A percentile compares a stretch with the other conserved stretches of the same genome.
These are phyloP conservation scores for Trichosporon sp. DNA, from an alignment of 1,284 basidiomycete species.

Conservation along the genomic window DNA sequence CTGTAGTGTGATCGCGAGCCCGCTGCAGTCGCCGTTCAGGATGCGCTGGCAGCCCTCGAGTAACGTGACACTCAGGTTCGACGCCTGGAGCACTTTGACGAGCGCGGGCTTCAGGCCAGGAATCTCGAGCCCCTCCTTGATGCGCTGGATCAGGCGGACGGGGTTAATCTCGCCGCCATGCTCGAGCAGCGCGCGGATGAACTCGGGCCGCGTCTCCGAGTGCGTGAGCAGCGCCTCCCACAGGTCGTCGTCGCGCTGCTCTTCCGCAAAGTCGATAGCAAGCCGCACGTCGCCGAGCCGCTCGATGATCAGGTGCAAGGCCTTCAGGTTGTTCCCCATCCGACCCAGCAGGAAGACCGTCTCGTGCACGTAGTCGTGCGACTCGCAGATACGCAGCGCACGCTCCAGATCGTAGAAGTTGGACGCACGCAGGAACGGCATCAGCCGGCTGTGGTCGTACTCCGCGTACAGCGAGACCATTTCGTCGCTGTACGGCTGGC, in stretches of 20 bases:
- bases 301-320: constrained; percentile 91
- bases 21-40: constrained; percentile 71
- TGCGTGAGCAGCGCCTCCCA: constrained; percentile 96
- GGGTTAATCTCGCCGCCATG: constrained; percentile 98
- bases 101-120: constrained; percentile 88
- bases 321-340: constrained; percentile 96
- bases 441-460: constrained; percentile 69
- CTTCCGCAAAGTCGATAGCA: constrained; percentile 97
- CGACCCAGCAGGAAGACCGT: constrained; percentile 97
- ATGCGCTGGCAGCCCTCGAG: constrained; percentile 87
- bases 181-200: constrained; percentile 90
- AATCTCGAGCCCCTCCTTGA: constrained; percentile 93
- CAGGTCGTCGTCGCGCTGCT: constrained; percentile 93
- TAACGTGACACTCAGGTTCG: constrained; percentile 79
- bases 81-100: constrained; percentile 95
- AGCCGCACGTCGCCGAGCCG: constrained; percentile 86
- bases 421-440: constrained; percentile 87
- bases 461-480: constrained; percentile 91
- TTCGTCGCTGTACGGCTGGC: constrained; percentile 74
- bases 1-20: constrained; percentile 66
- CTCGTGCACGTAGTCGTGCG: constrained; percentile 82
- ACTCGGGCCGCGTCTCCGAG: constrained; percentile 91
- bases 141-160: constrained; percentile 84
- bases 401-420: constrained; percentile 94
- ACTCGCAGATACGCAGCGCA: constrained; percentile 70